Evolutionary conservation across 768 basidiomycete genomes (phyloP), one percentile per base, ranked within the genome.

Genomic region (Leccinum subgranulosum): DNA sequence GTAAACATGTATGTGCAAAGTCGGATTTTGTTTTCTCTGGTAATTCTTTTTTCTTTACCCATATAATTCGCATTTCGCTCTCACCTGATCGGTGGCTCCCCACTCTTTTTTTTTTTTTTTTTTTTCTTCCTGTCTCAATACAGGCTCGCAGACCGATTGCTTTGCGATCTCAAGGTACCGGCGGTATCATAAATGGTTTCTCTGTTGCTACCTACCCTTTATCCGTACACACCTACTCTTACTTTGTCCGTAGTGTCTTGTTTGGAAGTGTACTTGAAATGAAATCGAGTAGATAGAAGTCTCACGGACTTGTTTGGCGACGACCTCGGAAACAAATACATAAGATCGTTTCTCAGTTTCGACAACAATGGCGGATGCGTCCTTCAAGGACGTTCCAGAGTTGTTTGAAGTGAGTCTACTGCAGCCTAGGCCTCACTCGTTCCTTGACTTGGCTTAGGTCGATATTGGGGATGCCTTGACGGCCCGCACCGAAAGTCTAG

Each of bases 331-430:
- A 71, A 61, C 59, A 63, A 64, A 66, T n/a, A n/a, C n/a, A n/a
- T 41, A 66, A 11, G 23, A 6, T 6, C 19, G 12, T 34, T 15
- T 15, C 33, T 31, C 21, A 29, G 17, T 39, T 52, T 51, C 57
- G 49, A 57, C 59, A 43, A 66, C 58, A 50, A 84, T 84, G 82
- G 75, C 85, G 51, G 89, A 90, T 69, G 84, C 87, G 66, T 79
- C 86, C 55, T 92, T 91, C 79, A 91, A 90, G 73, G 95, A 99
- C 74, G 84, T 98, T 53, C 95, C 96, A 45, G 97, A 99, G 75
- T 84, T 98, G 68, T 95, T 96, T 65, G 97, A 98, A 83, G 95
- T 94, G 52, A 52, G 82, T 53, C 23, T 1, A 10, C 10, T 55
- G 10, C 46, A 29, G 10, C 51, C 23, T 29, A 10, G 21, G 2